Evolutionary conservation across 805 yeast genomes (phyloP), one percentile per base, ranked within the genome.

Genomic region (Candida lessepsii): DNA sequence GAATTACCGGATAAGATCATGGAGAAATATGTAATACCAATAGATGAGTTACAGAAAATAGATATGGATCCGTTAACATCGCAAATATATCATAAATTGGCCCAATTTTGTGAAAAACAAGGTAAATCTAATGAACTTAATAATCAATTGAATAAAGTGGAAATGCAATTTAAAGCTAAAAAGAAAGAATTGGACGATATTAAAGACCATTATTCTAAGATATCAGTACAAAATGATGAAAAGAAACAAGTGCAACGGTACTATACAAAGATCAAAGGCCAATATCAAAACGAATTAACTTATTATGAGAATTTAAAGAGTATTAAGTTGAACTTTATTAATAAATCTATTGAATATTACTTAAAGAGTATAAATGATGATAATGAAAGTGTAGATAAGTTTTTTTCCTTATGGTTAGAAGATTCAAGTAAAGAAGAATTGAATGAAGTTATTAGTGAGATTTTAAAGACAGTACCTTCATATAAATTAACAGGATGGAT

Each of bases 341-440:
- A 60, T 17, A 71, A 75, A 24, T 77, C 95, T 0, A 64, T 82
- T 11, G 71, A 69, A 16, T 82, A 75, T 47, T 86, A 82, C 52
- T 52, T 88, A 38, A 69, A 65, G 29, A 67, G 84, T 11, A 53
- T 48, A 2, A 79, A 75, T 35, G 79, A 75, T 35, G 79, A 75
- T 35, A 78, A 75, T 35, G 83, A 78, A 37, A 28, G 35, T 19
- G 63, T 83, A 20, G 95, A 87, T 53, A 76, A 86, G 41, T 83
- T 90, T 46, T 83, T 90, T 58, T 84, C 90, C 0, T 58, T 91
- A 9, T 91, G 97, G 95, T 67, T 91, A 28, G 85, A 82, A 45
- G 73, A 78, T 48, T 70, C 80, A 2, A 55, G 57, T 5, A 67
- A 69, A 24, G 71, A 59, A 1, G 57, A 53, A 0, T 61, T 84